Conservation (phyloP, 129 eudicot species). For the Arctium lappa region DNA sequence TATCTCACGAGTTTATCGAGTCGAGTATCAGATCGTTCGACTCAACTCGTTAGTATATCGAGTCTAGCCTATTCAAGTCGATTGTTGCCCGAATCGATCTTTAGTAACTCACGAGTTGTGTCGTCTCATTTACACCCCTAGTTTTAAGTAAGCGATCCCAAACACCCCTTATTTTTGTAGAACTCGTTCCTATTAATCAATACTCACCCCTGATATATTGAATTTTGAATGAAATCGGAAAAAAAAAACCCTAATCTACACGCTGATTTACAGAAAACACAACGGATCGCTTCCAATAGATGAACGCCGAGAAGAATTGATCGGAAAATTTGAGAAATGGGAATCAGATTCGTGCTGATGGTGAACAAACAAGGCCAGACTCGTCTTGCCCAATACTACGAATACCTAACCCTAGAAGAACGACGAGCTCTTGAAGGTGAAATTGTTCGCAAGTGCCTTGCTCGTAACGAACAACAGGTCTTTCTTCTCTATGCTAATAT, state of each 20-base stretch:
- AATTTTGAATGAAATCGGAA: neutral
- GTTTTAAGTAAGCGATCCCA: no score
- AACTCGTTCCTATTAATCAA: no score
- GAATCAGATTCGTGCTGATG: conserved; percentile 92
- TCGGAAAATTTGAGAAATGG: conserved; percentile 36
- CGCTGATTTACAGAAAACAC: neutral
- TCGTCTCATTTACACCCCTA: no score
- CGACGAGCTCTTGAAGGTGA: conserved; percentile 95
- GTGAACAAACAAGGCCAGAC: conserved; percentile 99
- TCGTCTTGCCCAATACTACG: conserved; percentile 92
- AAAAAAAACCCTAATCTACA: neutral
- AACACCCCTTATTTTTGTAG: no score
- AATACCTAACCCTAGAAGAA: conserved; percentile 84
- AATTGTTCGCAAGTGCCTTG: conserved; percentile 98
- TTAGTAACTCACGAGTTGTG: no score
- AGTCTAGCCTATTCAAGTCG: no score
- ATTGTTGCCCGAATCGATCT: no score
- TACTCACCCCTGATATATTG: no score
- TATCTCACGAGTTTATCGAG: no score
- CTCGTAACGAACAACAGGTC: conserved; percentile 96
- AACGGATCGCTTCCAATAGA: neutral
- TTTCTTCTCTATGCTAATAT: neutral
- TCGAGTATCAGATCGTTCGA: no score
- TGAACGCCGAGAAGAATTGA: neutral
- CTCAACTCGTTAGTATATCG: no score